These are phyloP conservation scores for Mrakia frigida DNA, from an alignment of 768 basidiomycete genomes.

Conservation along the genomic window DNA sequence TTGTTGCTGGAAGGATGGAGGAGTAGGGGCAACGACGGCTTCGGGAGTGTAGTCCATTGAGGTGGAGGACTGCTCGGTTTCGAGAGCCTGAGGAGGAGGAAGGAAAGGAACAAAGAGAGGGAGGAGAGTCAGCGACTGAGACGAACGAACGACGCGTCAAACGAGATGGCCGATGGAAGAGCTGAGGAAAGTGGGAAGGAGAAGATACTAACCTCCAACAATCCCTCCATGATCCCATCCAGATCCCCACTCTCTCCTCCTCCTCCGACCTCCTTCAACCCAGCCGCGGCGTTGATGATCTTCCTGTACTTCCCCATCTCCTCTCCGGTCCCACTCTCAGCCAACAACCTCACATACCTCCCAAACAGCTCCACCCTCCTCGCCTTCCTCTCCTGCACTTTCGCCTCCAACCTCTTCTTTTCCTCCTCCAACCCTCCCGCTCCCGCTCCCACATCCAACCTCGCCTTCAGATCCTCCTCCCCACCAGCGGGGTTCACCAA, in stretches of 20 bases:
- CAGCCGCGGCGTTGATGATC: slow-evolving; percentile 84
- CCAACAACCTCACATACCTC: slow-evolving; percentile 70
- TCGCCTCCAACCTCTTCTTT: slow-evolving; percentile 55
- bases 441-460: slow-evolving; percentile 47
- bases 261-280: slow-evolving; percentile 63
- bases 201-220: slow-evolving; percentile 55
- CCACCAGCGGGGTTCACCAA: slow-evolving; percentile 31
- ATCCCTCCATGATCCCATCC: slow-evolving; percentile 73
- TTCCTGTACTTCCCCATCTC: slow-evolving; percentile 83
- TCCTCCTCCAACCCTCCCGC: slow-evolving; percentile 38
- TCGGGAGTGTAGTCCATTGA: background rate
- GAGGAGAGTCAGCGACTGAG: background rate
- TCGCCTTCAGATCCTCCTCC: slow-evolving; percentile 42
- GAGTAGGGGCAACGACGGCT: background rate
- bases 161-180: too few relatives aligned
- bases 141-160: background rate
- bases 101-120: background rate
- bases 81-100: background rate
- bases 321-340: slow-evolving; percentile 83
- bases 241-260: slow-evolving; percentile 53
- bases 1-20: background rate
- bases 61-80: background rate
- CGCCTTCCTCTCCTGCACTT: slow-evolving; percentile 60
- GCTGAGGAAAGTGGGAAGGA: background rate
- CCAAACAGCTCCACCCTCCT: slow-evolving; percentile 69